Evolutionary conservation across 139 green algal species (phyloP).

Genomic region (Gonium pectorale): DNA sequence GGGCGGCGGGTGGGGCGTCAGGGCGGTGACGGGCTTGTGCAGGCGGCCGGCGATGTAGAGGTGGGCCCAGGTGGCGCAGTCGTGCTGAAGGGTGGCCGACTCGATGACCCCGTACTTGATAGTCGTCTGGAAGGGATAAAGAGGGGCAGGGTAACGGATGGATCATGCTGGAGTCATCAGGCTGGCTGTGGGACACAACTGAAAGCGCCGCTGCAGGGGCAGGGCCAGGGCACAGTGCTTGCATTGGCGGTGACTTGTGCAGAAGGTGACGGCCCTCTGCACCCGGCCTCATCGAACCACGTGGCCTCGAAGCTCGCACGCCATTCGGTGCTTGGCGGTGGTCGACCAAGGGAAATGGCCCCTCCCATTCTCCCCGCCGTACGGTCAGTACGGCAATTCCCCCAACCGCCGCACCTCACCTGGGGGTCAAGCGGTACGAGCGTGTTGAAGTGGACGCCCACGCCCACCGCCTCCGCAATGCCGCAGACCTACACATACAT

Average conservation of each 20-base stretch:
- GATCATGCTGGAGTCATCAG: no score
- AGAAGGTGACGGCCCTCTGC: no score
- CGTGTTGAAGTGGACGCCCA: slow-evolving; percentile 90
- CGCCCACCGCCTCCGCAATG: slow-evolving; percentile 73
- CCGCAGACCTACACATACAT: slow-evolving; percentile 58
- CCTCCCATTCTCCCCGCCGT: no score
- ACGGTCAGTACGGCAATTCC: no score
- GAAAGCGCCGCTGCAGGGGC: no score
- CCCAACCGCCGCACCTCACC: slow-evolving; percentile 34
- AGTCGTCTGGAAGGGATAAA: slow-evolving; percentile 1
- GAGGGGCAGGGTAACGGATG: not conserved
- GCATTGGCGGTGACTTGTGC: no score
- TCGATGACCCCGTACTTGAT: slow-evolving; percentile 93
- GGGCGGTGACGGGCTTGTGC: slow-evolving; percentile 85
- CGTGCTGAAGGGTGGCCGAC: slow-evolving; percentile 56
- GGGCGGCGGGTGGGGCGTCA: slow-evolving; percentile 33
- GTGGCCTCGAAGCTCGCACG: no score
- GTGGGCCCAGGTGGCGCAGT: slow-evolving; percentile 79
- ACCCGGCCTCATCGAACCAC: no score
- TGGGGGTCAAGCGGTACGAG: slow-evolving; percentile 66
- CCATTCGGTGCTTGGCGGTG: no score
- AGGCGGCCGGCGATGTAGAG: slow-evolving; percentile 86
- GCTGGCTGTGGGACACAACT: no score
- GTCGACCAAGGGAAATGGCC: no score
- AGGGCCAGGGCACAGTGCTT: no score